Conservation (phyloP, 176 grass and related monocot species). For the Oryza rufipogon region DNA sequence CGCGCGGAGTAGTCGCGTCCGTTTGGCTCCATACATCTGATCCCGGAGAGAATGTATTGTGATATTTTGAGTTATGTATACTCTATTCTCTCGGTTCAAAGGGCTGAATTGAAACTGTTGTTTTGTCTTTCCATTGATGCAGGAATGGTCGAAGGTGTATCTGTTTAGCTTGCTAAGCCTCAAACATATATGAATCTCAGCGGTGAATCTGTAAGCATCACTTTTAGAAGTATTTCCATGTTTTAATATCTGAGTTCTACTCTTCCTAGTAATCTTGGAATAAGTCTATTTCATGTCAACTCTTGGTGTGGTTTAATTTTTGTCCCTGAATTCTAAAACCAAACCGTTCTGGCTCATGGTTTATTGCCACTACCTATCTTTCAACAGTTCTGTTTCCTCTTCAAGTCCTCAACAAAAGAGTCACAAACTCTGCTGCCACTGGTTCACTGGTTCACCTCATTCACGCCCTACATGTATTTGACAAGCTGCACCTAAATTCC, state of each 20-base stretch:
- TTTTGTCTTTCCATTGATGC: constrained; percentile 38
- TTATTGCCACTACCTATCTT: background rate
- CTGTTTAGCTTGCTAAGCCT: constrained; percentile 77
- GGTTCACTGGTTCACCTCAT: too few relatives aligned
- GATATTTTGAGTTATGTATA: constrained; percentile 8
- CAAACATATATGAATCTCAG: constrained; percentile 98
- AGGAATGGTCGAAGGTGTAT: constrained; percentile 70
- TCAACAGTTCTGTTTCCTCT: background rate
- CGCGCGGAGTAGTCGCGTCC: too few relatives aligned
- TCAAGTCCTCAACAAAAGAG: too few relatives aligned
- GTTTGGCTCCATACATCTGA: too few relatives aligned
- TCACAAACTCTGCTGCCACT: too few relatives aligned
- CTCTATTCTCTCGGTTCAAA: background rate
- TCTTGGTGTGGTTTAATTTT: background rate
- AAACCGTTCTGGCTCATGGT: background rate
- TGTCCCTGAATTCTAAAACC: background rate
- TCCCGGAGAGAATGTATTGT: background rate
- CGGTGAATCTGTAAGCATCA: constrained; percentile 79
- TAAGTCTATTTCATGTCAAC: background rate
- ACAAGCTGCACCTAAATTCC: too few relatives aligned
- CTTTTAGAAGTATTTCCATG: constrained; percentile 10
- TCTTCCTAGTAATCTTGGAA: background rate
- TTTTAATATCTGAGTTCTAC: constrained; percentile 2
- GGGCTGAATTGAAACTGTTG: constrained; percentile 12
- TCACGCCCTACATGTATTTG: too few relatives aligned